Evolutionary conservation across 345 rosid genomes (phyloP).

Genomic region (Punica granatum): DNA sequence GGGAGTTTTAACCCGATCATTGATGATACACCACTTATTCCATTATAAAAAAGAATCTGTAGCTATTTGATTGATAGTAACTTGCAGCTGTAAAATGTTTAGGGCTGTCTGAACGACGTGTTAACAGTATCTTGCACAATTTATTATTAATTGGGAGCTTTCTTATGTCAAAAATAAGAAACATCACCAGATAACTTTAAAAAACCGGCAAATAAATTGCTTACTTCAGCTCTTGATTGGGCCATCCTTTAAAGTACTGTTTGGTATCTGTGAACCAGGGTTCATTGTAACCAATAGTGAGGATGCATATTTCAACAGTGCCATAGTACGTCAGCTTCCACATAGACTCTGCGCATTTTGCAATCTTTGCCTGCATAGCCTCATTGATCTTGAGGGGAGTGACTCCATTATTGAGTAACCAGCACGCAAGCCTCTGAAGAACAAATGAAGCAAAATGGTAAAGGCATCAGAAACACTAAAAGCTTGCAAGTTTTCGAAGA

Average conservation of each 20-base stretch:
- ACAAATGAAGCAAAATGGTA: background rate
- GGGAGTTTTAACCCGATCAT: background rate
- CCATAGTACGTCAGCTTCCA: constrained; percentile 83
- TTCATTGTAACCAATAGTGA: constrained; percentile 42
- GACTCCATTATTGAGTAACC: constrained; percentile 42
- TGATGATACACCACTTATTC: background rate
- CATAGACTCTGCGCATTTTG: constrained; percentile 79
- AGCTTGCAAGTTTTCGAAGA: background rate
- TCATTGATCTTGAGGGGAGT: constrained; percentile 41
- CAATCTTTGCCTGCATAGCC: constrained; percentile 38
- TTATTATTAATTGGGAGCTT: background rate
- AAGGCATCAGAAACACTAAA: background rate
- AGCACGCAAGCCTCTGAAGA: constrained; percentile 49
- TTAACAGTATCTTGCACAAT: background rate
- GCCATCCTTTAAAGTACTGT: constrained; percentile 70
- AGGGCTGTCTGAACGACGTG: background rate
- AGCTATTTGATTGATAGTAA: background rate
- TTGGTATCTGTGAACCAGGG: constrained; percentile 70
- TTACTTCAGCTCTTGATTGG: constrained; percentile 84
- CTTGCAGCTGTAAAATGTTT: background rate
- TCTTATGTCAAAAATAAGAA: background rate
- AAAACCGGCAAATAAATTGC: constrained; percentile 19
- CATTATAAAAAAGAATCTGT: background rate
- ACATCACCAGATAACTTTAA: background rate
- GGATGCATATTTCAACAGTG: constrained; percentile 50